A percentile compares a stretch with the other conserved stretches of the same genome.
Evolutionary conservation across 257 asterid genomes (phyloP).

Genomic region (Gardenia jasminoides): DNA sequence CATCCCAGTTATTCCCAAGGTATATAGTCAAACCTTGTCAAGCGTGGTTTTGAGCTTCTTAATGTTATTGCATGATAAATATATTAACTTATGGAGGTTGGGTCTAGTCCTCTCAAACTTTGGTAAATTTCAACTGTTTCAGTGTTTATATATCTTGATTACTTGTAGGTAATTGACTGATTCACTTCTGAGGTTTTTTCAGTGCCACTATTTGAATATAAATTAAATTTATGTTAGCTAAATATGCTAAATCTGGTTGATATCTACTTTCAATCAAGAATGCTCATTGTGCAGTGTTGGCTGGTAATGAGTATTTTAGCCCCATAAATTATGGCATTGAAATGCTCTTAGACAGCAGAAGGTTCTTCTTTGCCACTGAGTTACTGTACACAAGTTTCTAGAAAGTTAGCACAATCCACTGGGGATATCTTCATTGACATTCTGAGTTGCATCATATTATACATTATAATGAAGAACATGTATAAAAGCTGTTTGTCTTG

Average conservation of each 20-base stretch:
- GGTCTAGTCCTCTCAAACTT: not conserved
- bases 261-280: not conserved
- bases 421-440: not conserved
- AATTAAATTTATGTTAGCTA: not conserved
- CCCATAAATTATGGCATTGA: not conserved
- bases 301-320: not conserved
- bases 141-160: too few species aligned
- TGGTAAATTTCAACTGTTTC: not conserved
- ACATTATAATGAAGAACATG: not conserved
- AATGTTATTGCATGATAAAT: not conserved
- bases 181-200: not conserved
- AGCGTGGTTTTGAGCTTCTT: not conserved
- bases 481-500: not conserved
- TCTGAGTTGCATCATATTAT: not conserved
- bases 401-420: not conserved
- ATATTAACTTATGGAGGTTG: not conserved
- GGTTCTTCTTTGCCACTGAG: not conserved
- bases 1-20: conserved; percentile 61
- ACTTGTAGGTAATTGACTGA: not conserved
- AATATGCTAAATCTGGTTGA: not conserved
- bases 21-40: conserved; percentile 25
- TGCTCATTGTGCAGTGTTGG: not conserved
- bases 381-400: not conserved
- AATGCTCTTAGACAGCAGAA: not conserved
- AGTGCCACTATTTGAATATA: not conserved